Conservation (phyloP, 306 rosid species). For the Crotalaria pallida region DNA sequence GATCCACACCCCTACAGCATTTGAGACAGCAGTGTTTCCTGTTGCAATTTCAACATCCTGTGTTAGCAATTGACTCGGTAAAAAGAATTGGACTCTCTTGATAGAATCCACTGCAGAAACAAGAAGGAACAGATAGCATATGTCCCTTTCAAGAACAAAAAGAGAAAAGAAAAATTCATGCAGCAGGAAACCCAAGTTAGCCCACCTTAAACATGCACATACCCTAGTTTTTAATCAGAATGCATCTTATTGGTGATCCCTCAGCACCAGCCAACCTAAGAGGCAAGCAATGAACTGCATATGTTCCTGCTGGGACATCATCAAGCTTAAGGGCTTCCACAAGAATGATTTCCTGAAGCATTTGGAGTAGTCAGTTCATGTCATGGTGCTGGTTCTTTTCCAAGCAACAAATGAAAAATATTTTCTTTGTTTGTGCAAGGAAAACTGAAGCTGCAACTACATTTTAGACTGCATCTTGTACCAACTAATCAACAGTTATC, state of each 20-base stretch:
- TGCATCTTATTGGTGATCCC: constrained; percentile 91
- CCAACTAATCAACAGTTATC: neutral
- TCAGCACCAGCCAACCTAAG: constrained; percentile 87
- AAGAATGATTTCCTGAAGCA: constrained; percentile 73
- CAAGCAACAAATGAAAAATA: neutral
- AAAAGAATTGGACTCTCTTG: neutral
- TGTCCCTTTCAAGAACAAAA: neutral
- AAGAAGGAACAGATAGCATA: constrained; percentile 19
- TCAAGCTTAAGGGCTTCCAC: constrained; percentile 87
- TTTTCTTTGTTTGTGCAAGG: neutral
- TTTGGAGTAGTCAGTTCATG: constrained; percentile 14
- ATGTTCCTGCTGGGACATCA: constrained; percentile 59
- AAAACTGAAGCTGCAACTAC: constrained; percentile 2
- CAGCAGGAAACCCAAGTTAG: neutral
- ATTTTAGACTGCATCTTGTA: neutral
- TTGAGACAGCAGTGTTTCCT: neutral
- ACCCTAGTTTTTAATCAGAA: constrained; percentile 45
- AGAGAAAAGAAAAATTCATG: too few relatives aligned
- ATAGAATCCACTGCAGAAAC: neutral
- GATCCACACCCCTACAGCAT: neutral
- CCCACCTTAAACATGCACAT: neutral
- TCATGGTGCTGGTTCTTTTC: neutral
- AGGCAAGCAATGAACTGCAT: constrained; percentile 76
- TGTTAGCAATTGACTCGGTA: neutral
- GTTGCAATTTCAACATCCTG: neutral